Conservation (phyloP, 805 yeast species). For the Teunomyces panamensis region DNA sequence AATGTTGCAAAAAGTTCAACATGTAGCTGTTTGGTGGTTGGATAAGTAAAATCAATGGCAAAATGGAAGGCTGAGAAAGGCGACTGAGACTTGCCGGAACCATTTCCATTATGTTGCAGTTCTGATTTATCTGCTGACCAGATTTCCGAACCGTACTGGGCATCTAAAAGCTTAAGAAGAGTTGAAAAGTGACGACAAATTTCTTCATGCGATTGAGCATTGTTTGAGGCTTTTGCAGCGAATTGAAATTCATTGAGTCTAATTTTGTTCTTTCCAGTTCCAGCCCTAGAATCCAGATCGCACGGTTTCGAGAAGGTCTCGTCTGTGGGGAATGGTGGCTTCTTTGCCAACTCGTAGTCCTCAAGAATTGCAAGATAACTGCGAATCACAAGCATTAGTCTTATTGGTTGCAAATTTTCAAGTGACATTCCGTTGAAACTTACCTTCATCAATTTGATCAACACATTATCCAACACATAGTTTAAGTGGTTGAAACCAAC, state of each 20-base stretch:
- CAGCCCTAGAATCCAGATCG: background rate
- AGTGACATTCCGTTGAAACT: slow-evolving; percentile 56
- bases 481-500: slow-evolving; percentile 78
- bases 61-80: slow-evolving; percentile 39
- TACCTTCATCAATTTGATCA: slow-evolving; percentile 64
- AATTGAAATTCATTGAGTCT: slow-evolving; percentile 33
- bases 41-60: slow-evolving; percentile 35
- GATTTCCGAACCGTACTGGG: slow-evolving; percentile 44
- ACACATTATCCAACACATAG: slow-evolving; percentile 72
- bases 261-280: background rate
- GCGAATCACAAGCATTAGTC: slow-evolving; percentile 62
- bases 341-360: slow-evolving; percentile 52
- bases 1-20: slow-evolving; percentile 66
- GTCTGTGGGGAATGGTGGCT: slow-evolving; percentile 74
- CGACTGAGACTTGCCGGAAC: slow-evolving; percentile 17
- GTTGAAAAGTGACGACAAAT: slow-evolving; percentile 57
- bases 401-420: slow-evolving; percentile 69
- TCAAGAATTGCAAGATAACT: slow-evolving; percentile 70
- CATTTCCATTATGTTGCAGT: slow-evolving; percentile 1
- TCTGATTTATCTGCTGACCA: slow-evolving; percentile 17
- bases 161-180: slow-evolving; percentile 59
- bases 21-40: slow-evolving; percentile 36
- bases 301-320: slow-evolving; percentile 21
- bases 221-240: slow-evolving; percentile 43
- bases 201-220: slow-evolving; percentile 63